Evolutionary conservation across 805 yeast species (phyloP), one percentile per base, ranked within the genome.

Genomic region (Teunomyces tritomae): DNA sequence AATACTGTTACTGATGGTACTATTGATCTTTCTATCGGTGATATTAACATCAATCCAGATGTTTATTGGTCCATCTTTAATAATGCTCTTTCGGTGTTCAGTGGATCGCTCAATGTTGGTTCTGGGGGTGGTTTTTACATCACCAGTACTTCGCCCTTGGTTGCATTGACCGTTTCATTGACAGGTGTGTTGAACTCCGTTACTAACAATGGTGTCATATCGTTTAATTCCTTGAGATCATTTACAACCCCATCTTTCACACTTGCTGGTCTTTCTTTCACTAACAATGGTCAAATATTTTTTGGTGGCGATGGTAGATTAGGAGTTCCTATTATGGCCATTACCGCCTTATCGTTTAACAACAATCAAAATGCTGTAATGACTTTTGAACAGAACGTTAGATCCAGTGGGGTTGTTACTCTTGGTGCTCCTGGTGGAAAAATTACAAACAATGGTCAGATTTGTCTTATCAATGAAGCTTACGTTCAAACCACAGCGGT

Each of bases 51-150:
- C 36, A 13, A 37, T 8, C 43, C 56, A 9, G 57, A 55, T 16
- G 62, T 54, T 2, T 58, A 52, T 43, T 55, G 50, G 47, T 57
- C 62, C 11, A 51, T 57, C 5, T 44, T 56, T 29, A 43, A 51
- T 39, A 56, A 54, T 24, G 41, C 41, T 7, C 13, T 37, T 11
- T 17, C 28, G 10, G 17, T 11, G 5, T 26, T 37, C 3, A 26
- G 8, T 13, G 41, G 41, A 14, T 37, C 28, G 8, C 28, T 27
- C 11, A 17, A 14, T 28, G 44, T 41, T 41, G 36, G 36, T 6
- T 44, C 57, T 20, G 63, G 61, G 28, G 61, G 57, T 27, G 54
- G 48, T 6, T 53, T 58, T 27, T 58, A 54, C 35, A 45, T 60
- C 26, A 30, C 59, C 9, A 47, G 58, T 11, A 48, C 47, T 17